These are phyloP conservation scores for Solanum paucissectum DNA, from an alignment of 257 asterid species.

Conservation along the genomic window DNA sequence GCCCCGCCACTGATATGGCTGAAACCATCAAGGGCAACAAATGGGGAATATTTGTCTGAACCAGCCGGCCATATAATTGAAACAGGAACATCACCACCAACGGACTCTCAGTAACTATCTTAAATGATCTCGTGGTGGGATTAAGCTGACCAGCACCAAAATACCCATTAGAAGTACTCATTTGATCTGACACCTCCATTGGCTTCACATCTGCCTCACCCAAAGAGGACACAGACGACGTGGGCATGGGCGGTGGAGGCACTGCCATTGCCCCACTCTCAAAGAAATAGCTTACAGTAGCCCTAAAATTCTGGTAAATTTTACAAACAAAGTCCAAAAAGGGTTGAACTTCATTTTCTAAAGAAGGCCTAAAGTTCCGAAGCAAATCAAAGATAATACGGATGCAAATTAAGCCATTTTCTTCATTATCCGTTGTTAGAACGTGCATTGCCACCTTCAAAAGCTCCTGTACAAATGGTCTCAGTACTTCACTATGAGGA, in stretches of 20 bases:
- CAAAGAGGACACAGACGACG: constrained; percentile 54
- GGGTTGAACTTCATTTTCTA: constrained; percentile 96
- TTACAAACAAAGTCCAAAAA: constrained; percentile 95
- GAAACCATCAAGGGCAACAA: constrained; percentile 89
- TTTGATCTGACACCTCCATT: constrained; percentile 65
- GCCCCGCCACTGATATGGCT: constrained; percentile 96
- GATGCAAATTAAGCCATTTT: constrained; percentile 90
- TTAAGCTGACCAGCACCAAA: constrained; percentile 71
- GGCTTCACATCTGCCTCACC: constrained; percentile 84
- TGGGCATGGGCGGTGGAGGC: constrained; percentile 57
- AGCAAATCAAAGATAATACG: constrained; percentile 94
- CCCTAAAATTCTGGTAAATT: constrained; percentile 89
- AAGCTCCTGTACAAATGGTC: constrained; percentile 95
- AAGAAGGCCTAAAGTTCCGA: constrained; percentile 84
- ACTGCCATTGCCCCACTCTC: constrained; percentile 84
- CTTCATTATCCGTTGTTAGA: constrained; percentile 81
- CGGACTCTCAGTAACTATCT: constrained; percentile 97
- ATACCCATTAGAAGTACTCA: constrained; percentile 54
- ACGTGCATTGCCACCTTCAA: constrained; percentile 98
- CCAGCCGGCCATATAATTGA: constrained; percentile 90
- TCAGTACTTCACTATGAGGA: constrained; percentile 95
- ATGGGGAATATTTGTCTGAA: constrained; percentile 94
- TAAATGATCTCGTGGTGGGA: constrained; percentile 96
- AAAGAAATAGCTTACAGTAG: constrained; percentile 81
- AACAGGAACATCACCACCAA: constrained; percentile 96